Evolutionary conservation across 106 monocot species (phyloP).

Genomic region (Iris macrosiphon): DNA sequence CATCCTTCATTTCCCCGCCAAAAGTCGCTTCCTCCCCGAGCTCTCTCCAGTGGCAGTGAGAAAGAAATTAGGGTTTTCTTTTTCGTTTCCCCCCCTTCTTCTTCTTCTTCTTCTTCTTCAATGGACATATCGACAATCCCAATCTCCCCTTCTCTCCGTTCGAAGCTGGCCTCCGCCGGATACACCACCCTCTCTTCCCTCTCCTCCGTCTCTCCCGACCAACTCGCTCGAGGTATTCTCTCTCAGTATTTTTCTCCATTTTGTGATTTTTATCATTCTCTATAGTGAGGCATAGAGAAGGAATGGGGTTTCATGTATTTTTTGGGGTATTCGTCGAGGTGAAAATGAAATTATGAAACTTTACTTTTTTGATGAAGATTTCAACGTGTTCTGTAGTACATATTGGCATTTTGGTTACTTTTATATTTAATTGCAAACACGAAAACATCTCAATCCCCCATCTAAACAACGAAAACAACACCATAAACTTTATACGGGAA

Average conservation of each 20-base stretch:
- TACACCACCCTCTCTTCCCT: constrained; percentile 33
- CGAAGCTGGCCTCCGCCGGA: constrained; percentile 35
- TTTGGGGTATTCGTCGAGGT: background rate
- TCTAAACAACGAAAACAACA: too few relatives aligned
- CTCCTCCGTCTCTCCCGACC: constrained; percentile 20
- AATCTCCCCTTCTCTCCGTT: constrained; percentile 19
- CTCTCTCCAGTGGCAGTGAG: background rate
- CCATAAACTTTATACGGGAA: too few relatives aligned
- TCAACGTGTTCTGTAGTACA: too few relatives aligned
- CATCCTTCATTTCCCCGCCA: too few relatives aligned
- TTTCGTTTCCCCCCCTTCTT: background rate
- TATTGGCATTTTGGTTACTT: too few relatives aligned
- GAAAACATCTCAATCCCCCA: too few relatives aligned
- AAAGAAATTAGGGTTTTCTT: background rate
- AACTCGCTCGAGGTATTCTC: constrained; percentile 30
- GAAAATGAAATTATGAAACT: too few relatives aligned
- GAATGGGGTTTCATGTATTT: background rate
- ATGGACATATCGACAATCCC: constrained; percentile 37
- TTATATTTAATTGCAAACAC: too few relatives aligned
- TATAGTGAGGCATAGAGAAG: too few relatives aligned
- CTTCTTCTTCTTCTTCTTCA: background rate
- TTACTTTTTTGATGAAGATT: too few relatives aligned
- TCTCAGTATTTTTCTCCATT: background rate
- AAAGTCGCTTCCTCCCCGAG: too few relatives aligned
- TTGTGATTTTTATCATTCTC: background rate